Evolutionary conservation across 1,284 basidiomycete genomes (phyloP).

Genomic region (Leucoagaricus sp.): DNA sequence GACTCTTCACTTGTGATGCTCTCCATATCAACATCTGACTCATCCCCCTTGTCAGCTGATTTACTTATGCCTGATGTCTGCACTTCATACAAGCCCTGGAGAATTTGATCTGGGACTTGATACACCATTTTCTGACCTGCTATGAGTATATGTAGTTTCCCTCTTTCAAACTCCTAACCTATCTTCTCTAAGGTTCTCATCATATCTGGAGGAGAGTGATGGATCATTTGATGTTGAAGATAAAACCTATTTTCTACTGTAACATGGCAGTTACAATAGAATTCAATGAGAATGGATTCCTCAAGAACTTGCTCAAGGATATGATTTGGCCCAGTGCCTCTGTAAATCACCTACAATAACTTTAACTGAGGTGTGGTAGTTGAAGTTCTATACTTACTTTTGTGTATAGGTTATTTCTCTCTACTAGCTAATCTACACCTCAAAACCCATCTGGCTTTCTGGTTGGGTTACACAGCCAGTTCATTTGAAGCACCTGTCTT

Average conservation of each 20-base stretch:
- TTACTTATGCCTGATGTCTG: too few species aligned
- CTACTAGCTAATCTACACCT: constrained; percentile 17
- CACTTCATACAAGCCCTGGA: too few species aligned
- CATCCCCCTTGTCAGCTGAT: too few species aligned
- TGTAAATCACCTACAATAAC: not conserved
- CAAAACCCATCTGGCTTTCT: constrained; percentile 15
- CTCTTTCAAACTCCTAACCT: not conserved
- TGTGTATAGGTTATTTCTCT: constrained; percentile 16
- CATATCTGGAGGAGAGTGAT: not conserved
- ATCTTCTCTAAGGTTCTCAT: not conserved
- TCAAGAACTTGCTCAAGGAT: not conserved
- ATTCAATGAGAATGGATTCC: not conserved
- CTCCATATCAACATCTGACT: too few species aligned
- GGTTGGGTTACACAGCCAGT: constrained; percentile 18
- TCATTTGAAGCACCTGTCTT: constrained; percentile 14
- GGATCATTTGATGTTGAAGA: not conserved
- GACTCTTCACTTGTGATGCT: too few species aligned
- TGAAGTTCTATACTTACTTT: constrained; percentile 14
- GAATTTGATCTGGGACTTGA: not conserved
- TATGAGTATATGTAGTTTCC: not conserved
- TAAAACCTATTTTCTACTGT: not conserved
- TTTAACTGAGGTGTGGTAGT: too few species aligned
- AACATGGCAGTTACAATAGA: not conserved
- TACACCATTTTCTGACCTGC: not conserved
- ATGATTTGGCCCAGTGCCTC: not conserved